Base-by-base conservation (phyloP, 31 red algal species). In the Odonthalia washingtoniensis region DNA sequence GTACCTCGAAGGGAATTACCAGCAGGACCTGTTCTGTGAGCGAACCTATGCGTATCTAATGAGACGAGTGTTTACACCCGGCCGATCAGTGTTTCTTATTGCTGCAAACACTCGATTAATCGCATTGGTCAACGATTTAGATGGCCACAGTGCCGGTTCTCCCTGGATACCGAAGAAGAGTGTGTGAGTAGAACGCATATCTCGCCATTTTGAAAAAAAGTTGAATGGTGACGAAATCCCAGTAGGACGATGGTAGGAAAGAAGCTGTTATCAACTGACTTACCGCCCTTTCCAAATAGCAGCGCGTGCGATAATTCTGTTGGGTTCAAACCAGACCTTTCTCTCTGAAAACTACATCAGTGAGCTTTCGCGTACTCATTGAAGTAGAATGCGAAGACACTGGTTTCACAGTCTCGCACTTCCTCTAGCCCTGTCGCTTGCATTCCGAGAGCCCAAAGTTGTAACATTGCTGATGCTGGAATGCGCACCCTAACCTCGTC, bases 11-110 rank as follows among this genome's bases (percentile, higher is more conserved):
- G 3, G 4, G 73, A 65, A 69, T 30, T 28, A 17, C 42, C 4
- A 87, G 35, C 2, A 87, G 52, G 1, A 78, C 86, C 42, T 80
- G 66, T 31, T 89, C 86, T 37, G 75, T 82, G 26, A 83, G 79
- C 2, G 77, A 30, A 0, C 87, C 87, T 21, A 83, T 82, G 1
- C 79, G 65, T 1, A 75, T 31, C 12, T 65, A 75, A 44, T 90
- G 77, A 0, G 78, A 66, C 4, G 77, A 40, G 49, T 77, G 38
- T 82, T 83, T 1, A 38, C 67, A 46, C 36, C 35, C 1, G 37
- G 3, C 28, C 69, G 37, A n/a, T 3, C 3, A 6, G 0, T 31
- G 21, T 77, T 2, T 9, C n/a, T 0, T 14, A 83, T 33, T 0
- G 57, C 49, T 2, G 4, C 27, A 1, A 75, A n/a, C 64, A 1